Evolutionary conservation across 148 eudicot genomes (phyloP).

Genomic region (Nepenthes mirabilis): DNA sequence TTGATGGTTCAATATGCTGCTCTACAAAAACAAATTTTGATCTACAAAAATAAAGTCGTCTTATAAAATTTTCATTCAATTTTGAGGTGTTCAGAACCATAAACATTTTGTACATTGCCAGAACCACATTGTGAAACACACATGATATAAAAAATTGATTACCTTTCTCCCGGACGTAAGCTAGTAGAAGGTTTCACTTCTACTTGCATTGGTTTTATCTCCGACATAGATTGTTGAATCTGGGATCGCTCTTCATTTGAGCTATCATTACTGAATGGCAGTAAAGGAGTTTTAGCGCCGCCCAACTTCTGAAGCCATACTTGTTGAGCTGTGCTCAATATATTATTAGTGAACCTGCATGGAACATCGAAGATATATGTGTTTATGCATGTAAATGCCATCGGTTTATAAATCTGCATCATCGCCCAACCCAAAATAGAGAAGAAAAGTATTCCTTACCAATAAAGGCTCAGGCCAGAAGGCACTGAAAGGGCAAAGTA

Average conservation of each 20-base stretch:
- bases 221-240: conserved; percentile 19
- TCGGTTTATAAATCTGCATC: background rate
- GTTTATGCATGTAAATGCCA: background rate
- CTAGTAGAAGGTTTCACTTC: conserved; percentile 29
- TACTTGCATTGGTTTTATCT: conserved; percentile 17
- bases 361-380: conserved; percentile 2
- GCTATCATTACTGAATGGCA: conserved; percentile 29
- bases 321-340: conserved; percentile 87
- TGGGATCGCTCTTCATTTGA: conserved; percentile 33
- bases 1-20: no score
- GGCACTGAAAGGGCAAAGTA: conserved; percentile 95
- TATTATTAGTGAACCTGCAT: conserved; percentile 85
- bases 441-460: conserved; percentile 31
- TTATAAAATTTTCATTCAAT: no score
- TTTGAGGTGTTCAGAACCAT: no score
- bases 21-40: no score
- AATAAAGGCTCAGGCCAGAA: conserved; percentile 90
- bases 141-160: background rate
- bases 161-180: conserved; percentile 87
- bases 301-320: conserved; percentile 84
- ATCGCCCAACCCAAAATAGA: background rate
- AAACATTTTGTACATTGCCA: no score
- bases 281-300: conserved; percentile 54
- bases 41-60: no score
- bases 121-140: no score